A percentile compares a stretch with the other conserved stretches of the same genome.
phyloP scores from a whole-genome alignment of 1,284 basidiomycete genomes.

The Pascua guehoae region DNA sequence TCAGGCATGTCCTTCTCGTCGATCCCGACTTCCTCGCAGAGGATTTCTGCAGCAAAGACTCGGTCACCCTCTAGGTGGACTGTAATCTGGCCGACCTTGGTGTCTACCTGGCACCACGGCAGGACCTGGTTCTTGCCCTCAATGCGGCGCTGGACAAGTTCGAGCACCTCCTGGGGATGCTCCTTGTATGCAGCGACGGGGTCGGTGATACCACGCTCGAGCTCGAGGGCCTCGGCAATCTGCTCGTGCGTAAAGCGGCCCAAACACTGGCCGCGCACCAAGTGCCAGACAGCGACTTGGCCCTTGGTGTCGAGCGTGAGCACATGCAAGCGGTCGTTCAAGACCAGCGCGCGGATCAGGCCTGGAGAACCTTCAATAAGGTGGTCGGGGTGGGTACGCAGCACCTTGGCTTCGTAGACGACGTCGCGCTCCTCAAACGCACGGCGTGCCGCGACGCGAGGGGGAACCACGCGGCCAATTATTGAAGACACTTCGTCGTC shows the following conservation, averaged over 20 bases:
- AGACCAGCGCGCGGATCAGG: conserved; percentile 71
- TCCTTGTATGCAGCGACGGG: conserved; percentile 45
- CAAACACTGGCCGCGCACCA: conserved; percentile 71
- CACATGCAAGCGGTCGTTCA: conserved; percentile 90
- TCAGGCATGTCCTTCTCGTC: conserved; percentile 58
- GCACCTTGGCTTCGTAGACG: conserved; percentile 70
- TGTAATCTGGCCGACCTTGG: conserved; percentile 79
- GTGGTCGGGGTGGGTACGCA: conserved; percentile 61
- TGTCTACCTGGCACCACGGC: conserved; percentile 85
- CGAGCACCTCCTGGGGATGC: conserved; percentile 64
- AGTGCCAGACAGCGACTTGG: conserved; percentile 86
- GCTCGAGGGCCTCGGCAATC: conserved; percentile 56
- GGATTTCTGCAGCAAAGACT: conserved; percentile 92
- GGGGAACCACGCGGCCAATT: background rate
- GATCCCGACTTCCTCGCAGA: conserved; percentile 82
- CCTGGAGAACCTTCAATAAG: conserved; percentile 75
- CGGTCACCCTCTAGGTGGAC: conserved; percentile 77
- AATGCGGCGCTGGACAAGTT: conserved; percentile 78
- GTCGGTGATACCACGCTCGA: conserved; percentile 33
- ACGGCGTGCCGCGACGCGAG: conserved; percentile 49
- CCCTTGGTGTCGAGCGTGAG: conserved; percentile 84
- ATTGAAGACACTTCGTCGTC: conserved; percentile 7
- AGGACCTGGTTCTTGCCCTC: conserved; percentile 86
- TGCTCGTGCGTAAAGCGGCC: conserved; percentile 68
- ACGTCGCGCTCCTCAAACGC: conserved; percentile 76